Evolutionary conservation across 2,329 filamentous ascomycete genomes (phyloP), one percentile per base, ranked within the genome.

Genomic region (Bipolaris gigantea): DNA sequence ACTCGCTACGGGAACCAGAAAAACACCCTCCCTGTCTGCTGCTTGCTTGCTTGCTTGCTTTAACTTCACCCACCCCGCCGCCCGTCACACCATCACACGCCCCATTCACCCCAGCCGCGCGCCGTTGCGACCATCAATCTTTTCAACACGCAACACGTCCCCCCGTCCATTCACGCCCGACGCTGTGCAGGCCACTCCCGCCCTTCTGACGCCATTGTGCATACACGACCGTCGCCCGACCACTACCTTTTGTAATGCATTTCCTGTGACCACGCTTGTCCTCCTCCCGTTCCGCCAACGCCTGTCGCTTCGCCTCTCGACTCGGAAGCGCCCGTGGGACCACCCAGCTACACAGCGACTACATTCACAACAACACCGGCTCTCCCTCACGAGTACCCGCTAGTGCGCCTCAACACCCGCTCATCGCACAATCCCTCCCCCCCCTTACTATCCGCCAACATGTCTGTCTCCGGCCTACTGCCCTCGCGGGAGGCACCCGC

Each of bases 1-100:
- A 64, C 63, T 71, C 69, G 65, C 64, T 71, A 66, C 53, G 61
- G 62, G 67, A 70, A 40, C 39, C 39, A 21, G 13, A 23, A 16
- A 16, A n/a, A 13, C 15, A 16, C 39, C 25, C 25, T 16, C 19
- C 21, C 23, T 56, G n/a, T 9, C 48, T 33, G 38, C 57, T 25
- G 25, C 50, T n/a, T n/a, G n/a, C n/a, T n/a, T 30, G 43, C 48
- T 53, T 55, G 27, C 27, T 30, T 30, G 27, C 27, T 30, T 30
- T 11, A 30, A 30, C 27, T 30, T 30, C 27, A 30, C 27, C 27
- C 10, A 30, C 27, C 27, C 27, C 27, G 27, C 10, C 27, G 27
- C 27, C 27, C 27, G 27, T 30, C 27, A 30, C 27, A 30, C 27
- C 27, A 30, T 30, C 27, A 9, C 27, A 30, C 4, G 10, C 27